Evolutionary conservation across 805 yeast genomes (phyloP).

Genomic region (Kodamaea nitidulidarum): DNA sequence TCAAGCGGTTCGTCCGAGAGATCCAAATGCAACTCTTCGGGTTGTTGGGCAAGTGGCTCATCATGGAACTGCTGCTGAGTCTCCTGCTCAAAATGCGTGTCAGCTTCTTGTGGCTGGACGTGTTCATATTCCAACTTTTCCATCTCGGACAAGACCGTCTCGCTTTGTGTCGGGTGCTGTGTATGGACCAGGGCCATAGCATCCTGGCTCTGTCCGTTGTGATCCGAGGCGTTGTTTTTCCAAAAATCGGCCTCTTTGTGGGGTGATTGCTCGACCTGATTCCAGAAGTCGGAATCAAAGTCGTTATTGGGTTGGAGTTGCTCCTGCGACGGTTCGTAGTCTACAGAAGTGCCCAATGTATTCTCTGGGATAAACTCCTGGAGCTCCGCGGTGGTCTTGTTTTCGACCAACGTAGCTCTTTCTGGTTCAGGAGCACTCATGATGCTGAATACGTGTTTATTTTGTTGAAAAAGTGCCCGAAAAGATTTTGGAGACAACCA

Average conservation of each 20-base stretch:
- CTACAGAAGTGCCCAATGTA: background rate
- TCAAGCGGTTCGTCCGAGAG: too few species aligned
- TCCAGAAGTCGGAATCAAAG: slow-evolving; percentile 1
- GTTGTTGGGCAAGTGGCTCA: background rate
- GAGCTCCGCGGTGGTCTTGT: slow-evolving; percentile 14
- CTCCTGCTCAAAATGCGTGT: background rate
- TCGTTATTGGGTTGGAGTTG: slow-evolving; percentile 9
- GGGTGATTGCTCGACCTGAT: background rate
- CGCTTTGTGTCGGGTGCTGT: background rate
- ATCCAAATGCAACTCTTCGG: too few species aligned
- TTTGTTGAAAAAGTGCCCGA: slow-evolving; percentile 4
- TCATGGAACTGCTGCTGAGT: background rate
- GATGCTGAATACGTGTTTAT: slow-evolving; percentile 9
- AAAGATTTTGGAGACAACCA: background rate
- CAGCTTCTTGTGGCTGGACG: background rate
- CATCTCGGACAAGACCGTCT: background rate
- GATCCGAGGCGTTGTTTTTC: background rate
- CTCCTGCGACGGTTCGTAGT: slow-evolving; percentile 11
- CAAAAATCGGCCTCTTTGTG: background rate
- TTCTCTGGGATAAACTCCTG: slow-evolving; percentile 16
- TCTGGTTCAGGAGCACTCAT: slow-evolving; percentile 10
- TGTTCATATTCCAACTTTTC: background rate
- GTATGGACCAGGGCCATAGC: too few species aligned
- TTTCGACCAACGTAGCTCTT: slow-evolving; percentile 14
- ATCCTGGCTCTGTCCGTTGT: background rate